Base-by-base conservation (phyloP, 192 early-diverging fungal genomes). In the Backusella macrospora region DNA sequence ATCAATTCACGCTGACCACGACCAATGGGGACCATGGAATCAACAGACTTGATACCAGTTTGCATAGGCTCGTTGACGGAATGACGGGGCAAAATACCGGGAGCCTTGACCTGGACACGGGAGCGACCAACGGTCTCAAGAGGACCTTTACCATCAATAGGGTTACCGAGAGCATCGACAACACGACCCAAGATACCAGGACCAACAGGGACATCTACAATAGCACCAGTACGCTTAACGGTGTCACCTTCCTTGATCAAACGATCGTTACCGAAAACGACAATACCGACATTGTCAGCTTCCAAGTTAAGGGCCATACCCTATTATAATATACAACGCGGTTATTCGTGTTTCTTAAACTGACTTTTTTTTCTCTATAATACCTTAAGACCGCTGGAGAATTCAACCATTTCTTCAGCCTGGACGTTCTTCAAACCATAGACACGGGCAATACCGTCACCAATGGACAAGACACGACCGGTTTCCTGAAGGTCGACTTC, bases 1-100 rank as follows among this genome's bases (percentile, higher is more conserved):
- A 99, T 99, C 88, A 99, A 91, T 88, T 99, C 98, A 95, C 98
- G 95, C 91, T 99, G 98, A 83, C 98, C 98, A 96, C 98, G 96
- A 81, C 98, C 98, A 76, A 99, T 97, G 74, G 98, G 98, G 78
- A 99, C 92, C 98, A 99, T 99, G 86, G 98, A 98, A 92, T 99
- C 98, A 81, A 99, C 96, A 79, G 95, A 99, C 91, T 99, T 99
- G 89, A 96, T 97, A 87, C 98, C 98, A 84, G 98, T 99, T 86
- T 96, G 95, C 96, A 99, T 97, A 79, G 98, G 98, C 89, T 98
- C 96, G 86, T 96, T 94, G 80, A 99, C 98, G 78, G 98, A 99
- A 85, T 96, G 90, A 85, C 98, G 96, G 78, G 96, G 96, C 74
- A 99, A 95, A 90, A 99, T 99, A 83, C 98, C 98, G 67, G 98